These are phyloP conservation scores for Glebionis coronaria DNA, from an alignment of 129 eudicot genomes.

Conservation along the genomic window DNA sequence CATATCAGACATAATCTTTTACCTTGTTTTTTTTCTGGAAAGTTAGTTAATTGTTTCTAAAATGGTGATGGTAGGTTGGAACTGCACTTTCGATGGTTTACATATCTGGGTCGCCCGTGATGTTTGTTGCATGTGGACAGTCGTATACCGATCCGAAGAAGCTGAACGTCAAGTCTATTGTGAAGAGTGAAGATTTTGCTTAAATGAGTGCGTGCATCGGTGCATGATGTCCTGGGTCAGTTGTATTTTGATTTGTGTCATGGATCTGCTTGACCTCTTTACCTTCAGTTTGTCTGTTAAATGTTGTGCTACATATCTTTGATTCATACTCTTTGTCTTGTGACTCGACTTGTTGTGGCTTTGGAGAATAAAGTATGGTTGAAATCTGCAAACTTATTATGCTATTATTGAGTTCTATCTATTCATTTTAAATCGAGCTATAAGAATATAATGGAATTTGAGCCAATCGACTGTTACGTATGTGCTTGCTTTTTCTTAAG, in stretches of 20 bases:
- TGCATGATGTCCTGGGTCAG: not conserved
- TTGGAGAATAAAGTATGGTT: not conserved
- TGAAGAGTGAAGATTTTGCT: constrained; percentile 93
- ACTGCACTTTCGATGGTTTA: constrained; percentile 99
- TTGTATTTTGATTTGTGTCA: constrained; percentile 4
- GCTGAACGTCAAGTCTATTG: constrained; percentile 90
- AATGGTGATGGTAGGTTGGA: constrained; percentile 60
- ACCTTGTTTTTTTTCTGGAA: not conserved
- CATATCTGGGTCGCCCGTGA: constrained; percentile 97
- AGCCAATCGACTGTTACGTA: too few species aligned
- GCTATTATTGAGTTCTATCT: not conserved
- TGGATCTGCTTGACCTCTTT: constrained; percentile 17
- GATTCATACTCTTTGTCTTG: not conserved
- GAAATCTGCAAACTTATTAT: constrained; percentile 1
- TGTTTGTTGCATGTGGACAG: constrained; percentile 99
- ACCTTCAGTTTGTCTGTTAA: constrained; percentile 17
- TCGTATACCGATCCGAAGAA: constrained; percentile 93
- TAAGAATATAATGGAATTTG: too few species aligned
- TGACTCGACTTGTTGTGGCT: too few species aligned
- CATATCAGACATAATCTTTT: not conserved
- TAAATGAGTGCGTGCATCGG: constrained; percentile 64
- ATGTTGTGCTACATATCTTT: constrained; percentile 18
- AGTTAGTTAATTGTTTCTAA: constrained; percentile 5
- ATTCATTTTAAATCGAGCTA: too few species aligned
- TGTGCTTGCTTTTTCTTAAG: too few species aligned